phyloP scores from a whole-genome alignment of 2,329 filamentous ascomycete species.

The Simplicillium aogashimaense region DNA sequence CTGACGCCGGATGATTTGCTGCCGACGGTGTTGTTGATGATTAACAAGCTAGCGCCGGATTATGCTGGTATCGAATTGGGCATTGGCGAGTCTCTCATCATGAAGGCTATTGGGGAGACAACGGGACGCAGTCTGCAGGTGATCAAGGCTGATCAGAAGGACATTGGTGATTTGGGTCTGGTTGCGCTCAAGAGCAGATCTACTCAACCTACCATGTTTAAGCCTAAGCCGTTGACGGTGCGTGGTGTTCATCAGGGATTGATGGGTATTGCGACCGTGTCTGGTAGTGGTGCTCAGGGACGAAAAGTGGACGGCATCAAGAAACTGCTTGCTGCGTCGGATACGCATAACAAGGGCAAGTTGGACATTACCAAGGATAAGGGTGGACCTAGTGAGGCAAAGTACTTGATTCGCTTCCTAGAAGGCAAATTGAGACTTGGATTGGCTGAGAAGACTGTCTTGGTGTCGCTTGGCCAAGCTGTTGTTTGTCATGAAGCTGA shows the following conservation, averaged over 20 bases:
- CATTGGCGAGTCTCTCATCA: constrained; percentile 97
- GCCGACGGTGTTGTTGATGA: constrained; percentile 86
- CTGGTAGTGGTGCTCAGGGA: constrained; percentile 79
- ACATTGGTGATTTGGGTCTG: constrained; percentile 89
- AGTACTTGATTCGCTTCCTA: constrained; percentile 84
- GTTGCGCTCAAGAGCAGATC: constrained; percentile 93
- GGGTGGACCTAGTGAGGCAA: constrained; percentile 88
- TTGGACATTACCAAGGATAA: constrained; percentile 89
- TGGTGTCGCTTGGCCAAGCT: constrained; percentile 83
- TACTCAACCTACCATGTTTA: constrained; percentile 97
- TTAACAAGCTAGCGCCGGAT: constrained; percentile 94
- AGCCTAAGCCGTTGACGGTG: constrained; percentile 83
- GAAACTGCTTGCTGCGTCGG: constrained; percentile 86
- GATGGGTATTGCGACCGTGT: constrained; percentile 77
- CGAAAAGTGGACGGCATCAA: constrained; percentile 93
- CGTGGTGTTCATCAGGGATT: constrained; percentile 79
- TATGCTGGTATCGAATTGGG: constrained; percentile 94
- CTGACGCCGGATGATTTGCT: constrained; percentile 82
- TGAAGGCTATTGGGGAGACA: constrained; percentile 95
- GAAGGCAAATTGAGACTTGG: constrained; percentile 91
- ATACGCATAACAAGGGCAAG: constrained; percentile 62
- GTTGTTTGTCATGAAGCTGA: constrained; percentile 74
- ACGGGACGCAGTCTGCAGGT: constrained; percentile 80
- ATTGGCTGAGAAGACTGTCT: constrained; percentile 82
- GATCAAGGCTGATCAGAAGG: constrained; percentile 92